These are phyloP conservation scores for Neonectria faginata DNA, from an alignment of 2,329 filamentous ascomycete genomes.

Conservation along the genomic window DNA sequence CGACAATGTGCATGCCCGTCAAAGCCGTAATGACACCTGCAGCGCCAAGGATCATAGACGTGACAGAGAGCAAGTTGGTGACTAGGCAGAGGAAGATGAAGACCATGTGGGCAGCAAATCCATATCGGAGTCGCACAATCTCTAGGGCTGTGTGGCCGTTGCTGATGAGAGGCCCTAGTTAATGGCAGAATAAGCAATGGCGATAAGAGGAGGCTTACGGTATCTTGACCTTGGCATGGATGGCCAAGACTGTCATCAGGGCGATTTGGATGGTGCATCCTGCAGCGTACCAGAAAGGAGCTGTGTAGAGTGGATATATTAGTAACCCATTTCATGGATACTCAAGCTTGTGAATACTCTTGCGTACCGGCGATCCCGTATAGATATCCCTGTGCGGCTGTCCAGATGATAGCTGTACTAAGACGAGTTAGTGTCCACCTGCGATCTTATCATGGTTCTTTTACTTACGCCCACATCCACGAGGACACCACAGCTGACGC, in stretches of 20 bases:
- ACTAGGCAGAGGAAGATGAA: conserved; percentile 24
- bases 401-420: conserved; percentile 26
- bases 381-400: conserved; percentile 21
- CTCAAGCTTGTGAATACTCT: no score
- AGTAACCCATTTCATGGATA: not conserved
- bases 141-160: conserved; percentile 25
- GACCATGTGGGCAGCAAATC: conserved; percentile 24
- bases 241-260: conserved; percentile 25
- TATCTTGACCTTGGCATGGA: conserved; percentile 27
- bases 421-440: not conserved
- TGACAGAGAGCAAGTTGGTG: conserved; percentile 23
- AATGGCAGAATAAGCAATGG: not conserved
- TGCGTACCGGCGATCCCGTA: conserved; percentile 20
- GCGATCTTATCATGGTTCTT: not conserved
- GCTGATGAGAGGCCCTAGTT: not conserved
- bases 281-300: conserved; percentile 28
- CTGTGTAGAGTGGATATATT: not conserved
- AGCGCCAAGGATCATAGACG: conserved; percentile 26
- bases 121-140: conserved; percentile 25
- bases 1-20: conserved; percentile 26
- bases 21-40: conserved; percentile 26
- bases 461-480: conserved; percentile 27
- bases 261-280: conserved; percentile 28
- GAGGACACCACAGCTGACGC: conserved; percentile 21
- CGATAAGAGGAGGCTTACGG: conserved; percentile 7